A percentile compares a stretch with the other conserved stretches of the same genome.
phyloP scores from a whole-genome alignment of 106 monocot genomes.

The Acorus gramineus region DNA sequence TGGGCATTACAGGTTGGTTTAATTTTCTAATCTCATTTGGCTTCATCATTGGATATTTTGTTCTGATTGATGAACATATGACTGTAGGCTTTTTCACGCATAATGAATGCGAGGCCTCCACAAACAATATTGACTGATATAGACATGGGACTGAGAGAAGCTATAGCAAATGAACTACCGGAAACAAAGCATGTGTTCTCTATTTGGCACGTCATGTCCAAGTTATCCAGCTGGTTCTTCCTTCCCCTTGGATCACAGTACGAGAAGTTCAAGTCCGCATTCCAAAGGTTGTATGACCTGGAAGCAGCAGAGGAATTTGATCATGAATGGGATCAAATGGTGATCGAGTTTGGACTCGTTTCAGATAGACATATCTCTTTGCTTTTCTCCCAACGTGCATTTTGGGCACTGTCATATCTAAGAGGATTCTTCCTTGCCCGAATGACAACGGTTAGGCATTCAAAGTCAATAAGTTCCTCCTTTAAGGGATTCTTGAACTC shows the following conservation, averaged over 20 bases:
- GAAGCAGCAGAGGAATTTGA: slow-evolving; percentile 46
- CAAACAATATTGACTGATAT: slow-evolving; percentile 61
- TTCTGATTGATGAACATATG: no score
- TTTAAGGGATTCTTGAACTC: slow-evolving; percentile 60
- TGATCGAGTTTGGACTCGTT: slow-evolving; percentile 42
- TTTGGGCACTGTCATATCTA: slow-evolving; percentile 60
- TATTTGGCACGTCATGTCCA: slow-evolving; percentile 53
- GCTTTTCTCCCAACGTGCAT: slow-evolving; percentile 36
- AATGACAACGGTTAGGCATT: slow-evolving; percentile 26
- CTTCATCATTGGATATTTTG: no score
- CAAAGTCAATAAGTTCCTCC: slow-evolving; percentile 41
- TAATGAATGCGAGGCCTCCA: slow-evolving; percentile 46
- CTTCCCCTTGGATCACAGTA: slow-evolving; percentile 40
- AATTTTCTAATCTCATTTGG: no score
- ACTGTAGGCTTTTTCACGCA: no score
- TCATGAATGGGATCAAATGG: slow-evolving; percentile 53
- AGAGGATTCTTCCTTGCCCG: slow-evolving; percentile 56
- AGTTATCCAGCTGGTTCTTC: slow-evolving; percentile 63
- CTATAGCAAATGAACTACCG: slow-evolving; percentile 39
- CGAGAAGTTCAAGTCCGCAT: slow-evolving; percentile 46
- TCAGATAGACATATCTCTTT: slow-evolving; percentile 51
- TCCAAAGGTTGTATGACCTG: slow-evolving; percentile 37
- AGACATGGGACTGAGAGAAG: slow-evolving; percentile 58
- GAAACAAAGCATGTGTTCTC: slow-evolving; percentile 52
- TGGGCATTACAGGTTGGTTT: slow-evolving; percentile 74